Conservation (phyloP, 805 yeast species). For the Clavispora vitiphila region DNA sequence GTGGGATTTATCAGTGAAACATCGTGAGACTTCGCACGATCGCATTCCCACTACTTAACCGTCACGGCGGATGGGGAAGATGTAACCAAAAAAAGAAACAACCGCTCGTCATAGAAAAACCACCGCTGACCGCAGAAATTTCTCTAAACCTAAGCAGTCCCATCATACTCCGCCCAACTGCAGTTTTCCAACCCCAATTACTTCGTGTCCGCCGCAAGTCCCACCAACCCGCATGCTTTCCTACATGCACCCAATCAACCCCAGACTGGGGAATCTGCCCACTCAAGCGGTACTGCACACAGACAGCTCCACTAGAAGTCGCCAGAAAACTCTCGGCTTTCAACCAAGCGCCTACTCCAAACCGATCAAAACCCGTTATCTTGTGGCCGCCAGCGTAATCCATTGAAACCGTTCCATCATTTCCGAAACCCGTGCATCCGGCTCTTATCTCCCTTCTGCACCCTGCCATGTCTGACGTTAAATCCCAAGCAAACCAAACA, state of each 20-base stretch:
- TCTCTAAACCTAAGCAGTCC: no score
- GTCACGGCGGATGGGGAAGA: no score
- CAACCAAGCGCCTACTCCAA: background rate
- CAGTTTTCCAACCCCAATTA: no score
- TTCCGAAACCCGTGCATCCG: background rate
- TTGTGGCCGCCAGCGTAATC: background rate
- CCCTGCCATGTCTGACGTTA: conserved; percentile 1
- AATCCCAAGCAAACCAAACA: background rate
- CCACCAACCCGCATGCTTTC: no score
- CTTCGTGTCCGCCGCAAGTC: no score
- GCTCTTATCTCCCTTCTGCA: background rate
- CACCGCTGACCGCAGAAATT: no score
- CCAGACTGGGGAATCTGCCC: background rate
- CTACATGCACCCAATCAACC: background rate
- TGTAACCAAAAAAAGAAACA: no score
- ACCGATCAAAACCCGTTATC: background rate
- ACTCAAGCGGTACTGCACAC: background rate
- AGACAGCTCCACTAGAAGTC: background rate
- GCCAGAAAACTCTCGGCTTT: background rate
- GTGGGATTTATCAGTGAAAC: no score
- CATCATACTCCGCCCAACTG: no score
- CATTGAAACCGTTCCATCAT: background rate
- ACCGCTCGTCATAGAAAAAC: no score
- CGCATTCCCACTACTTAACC: no score
- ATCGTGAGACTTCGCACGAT: no score